Conservation (phyloP, 2,329 filamentous ascomycete species). For the Pestalotiopsis sp. region DNA sequence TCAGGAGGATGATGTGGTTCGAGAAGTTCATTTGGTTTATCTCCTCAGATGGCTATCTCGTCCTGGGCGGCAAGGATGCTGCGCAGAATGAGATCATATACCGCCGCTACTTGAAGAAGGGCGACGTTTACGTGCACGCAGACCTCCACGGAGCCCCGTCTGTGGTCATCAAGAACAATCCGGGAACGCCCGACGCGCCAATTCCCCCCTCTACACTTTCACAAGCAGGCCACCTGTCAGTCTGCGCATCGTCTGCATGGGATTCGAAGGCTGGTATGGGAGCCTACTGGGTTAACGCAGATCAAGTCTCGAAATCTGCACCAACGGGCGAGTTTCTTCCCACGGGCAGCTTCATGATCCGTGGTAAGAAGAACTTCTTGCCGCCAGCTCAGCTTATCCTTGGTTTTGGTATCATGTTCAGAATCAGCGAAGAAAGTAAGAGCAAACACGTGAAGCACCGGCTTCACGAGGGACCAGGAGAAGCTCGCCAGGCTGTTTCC, state of each 20-base stretch:
- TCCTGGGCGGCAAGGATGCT: conserved; percentile 84
- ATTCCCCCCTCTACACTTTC: conserved; percentile 89
- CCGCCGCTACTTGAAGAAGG: conserved; percentile 78
- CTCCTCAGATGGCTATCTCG: conserved; percentile 91
- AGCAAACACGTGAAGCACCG: conserved; percentile 76
- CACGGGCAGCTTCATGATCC: conserved; percentile 75
- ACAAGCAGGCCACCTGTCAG: conserved; percentile 82
- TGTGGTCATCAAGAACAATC: conserved; percentile 89
- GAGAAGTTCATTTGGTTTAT: conserved; percentile 97
- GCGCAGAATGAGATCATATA: conserved; percentile 95
- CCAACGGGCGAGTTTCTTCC: conserved; percentile 78
- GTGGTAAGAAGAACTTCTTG: conserved; percentile 87
- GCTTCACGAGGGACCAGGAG: conserved; percentile 29
- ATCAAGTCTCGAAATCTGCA: conserved; percentile 87
- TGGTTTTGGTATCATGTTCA: conserved; percentile 85
- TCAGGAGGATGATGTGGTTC: conserved; percentile 88
- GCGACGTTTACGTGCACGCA: conserved; percentile 89
- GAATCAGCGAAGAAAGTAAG: conserved; percentile 85
- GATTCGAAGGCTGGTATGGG: conserved; percentile 95
- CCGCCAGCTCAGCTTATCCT: conserved; percentile 85
- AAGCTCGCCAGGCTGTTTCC: not conserved
- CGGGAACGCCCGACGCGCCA: conserved; percentile 73
- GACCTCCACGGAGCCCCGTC: conserved; percentile 81
- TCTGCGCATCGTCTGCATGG: conserved; percentile 89
- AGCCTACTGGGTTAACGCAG: conserved; percentile 91